Evolutionary conservation across 176 grass and related monocot species (phyloP).

Genomic region (Leersia perrieri): DNA sequence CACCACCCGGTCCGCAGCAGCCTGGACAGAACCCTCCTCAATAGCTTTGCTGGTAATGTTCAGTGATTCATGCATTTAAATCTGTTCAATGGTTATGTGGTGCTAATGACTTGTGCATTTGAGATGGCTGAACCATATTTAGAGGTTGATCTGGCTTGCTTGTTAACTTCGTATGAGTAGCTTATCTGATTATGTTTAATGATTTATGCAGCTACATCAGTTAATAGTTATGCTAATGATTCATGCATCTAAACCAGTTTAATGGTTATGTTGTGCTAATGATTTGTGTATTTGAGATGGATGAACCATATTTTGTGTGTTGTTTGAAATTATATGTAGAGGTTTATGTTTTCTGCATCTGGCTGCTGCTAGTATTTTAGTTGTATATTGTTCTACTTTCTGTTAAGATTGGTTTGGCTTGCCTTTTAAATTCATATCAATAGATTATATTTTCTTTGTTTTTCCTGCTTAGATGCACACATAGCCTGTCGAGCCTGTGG

Average conservation of each 20-base stretch:
- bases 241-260: background rate
- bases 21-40: slow-evolving; percentile 73
- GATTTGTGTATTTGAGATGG: background rate
- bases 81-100: background rate
- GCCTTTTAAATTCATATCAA: background rate
- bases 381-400: background rate
- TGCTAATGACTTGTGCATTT: background rate
- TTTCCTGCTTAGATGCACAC: background rate
- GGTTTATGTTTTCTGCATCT: background rate
- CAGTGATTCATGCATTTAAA: background rate
- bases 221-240: background rate
- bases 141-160: background rate
- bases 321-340: background rate
- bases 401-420: background rate
- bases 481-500: background rate
- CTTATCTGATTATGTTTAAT: too few species aligned
- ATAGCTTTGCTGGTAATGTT: slow-evolving; percentile 49
- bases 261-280: background rate
- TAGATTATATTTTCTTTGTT: background rate
- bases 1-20: slow-evolving; percentile 79
- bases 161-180: too few species aligned
- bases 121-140: background rate
- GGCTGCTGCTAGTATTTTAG: background rate
- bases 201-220: too few species aligned
- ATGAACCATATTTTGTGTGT: background rate